Evolutionary conservation across 2,329 filamentous ascomycete genomes (phyloP), one percentile per base, ranked within the genome.

Genomic region (Hymenoscyphus scutula): DNA sequence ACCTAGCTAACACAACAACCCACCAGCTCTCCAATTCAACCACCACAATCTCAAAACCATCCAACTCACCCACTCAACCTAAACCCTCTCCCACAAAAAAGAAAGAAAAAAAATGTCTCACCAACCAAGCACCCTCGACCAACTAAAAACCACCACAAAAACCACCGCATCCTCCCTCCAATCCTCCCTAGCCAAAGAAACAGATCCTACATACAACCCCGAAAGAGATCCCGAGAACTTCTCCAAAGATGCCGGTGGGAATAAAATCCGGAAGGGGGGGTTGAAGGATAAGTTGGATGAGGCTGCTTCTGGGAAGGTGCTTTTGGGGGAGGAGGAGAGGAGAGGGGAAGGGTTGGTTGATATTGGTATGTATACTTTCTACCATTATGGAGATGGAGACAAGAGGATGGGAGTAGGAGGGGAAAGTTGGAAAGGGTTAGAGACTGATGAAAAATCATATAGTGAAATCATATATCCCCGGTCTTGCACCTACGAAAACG

Each of bases 211-310:
- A 15, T 59, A 65, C 55, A 64, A 71, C 30, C 23, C 59, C n/a
- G 53, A 63, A 25, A 38, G 65, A 56, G 63, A 67, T 56, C 56
- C 54, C 23, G 41, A 53, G 15, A 66, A 67, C 17, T 66, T 64
- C 58, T 62, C 59, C 17, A 66, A 62, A 57, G 69, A 70, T 57
- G 19, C 17, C 1, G 61, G 68, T 38, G 68, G 68, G 3, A 69
- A 70, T 29, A 63, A 48, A 19, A 62, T 64, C 59, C 65, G 60
- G 54, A 70, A 68, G 45, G 66, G 69, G 2, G 62, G 60, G 56
- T 68, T 65, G 37, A 72, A 72, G 51, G 64, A 72, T 37, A 64
- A 69, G 62, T 64, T 73, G 55, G 69, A 71, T 38, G 57, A 66
- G 29, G 70, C 70, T 57, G 69, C 69, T 19, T 7, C 54, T 51